Evolutionary conservation across 495 filamentous ascomycete genomes (phyloP), one percentile per base, ranked within the genome.

Genomic region (Aspergillus cristatus): DNA sequence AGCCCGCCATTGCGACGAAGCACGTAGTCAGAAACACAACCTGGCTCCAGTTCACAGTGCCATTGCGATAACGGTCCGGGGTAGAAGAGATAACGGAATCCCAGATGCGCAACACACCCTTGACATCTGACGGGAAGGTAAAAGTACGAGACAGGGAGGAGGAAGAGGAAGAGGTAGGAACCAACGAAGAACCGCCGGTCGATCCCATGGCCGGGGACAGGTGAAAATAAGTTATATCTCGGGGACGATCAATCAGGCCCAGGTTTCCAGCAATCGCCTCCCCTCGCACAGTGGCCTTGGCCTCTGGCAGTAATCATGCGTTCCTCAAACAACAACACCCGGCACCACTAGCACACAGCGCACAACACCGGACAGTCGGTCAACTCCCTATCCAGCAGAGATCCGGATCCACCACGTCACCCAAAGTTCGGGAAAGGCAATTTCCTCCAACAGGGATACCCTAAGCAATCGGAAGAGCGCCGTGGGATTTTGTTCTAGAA

Each of bases 1-100:
- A 70, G 17, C 62, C 60, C 32, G 53, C 59, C 65, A 70, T 70
- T 16, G 56, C 48, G 32, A 60, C 34, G 16, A 60, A 42, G 26
- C 54, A 63, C 24, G 60, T 56, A 30, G 56, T 50, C 41, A 65
- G 38, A 30, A 67, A 60, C 31, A 63, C 48, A n/a, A 60, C 28
- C 29, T 60, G 54, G 13, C 50, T 45, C 46, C 43, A 54, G 28
- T 53, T 62, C 43, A 62, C 41, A 3, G 37, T 31, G 13, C 54
- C 61, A 58, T 65, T 48, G 32, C 37, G 28, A 37, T 54, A 43
- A 35, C 52, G 43, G 33, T 34, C 42, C 48, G 47, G 34, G 34
- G 51, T 33, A 14, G 48, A 48, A 15, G 46, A n/a, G 17, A 50
- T 43, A 31, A 24, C 20, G 17, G 42, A 45, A 32, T 41, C 32